A percentile compares a stretch with the other conserved stretches of the same genome.
phyloP scores from a whole-genome alignment of 2,329 filamentous ascomycete species.

The Nemania diffusa region DNA sequence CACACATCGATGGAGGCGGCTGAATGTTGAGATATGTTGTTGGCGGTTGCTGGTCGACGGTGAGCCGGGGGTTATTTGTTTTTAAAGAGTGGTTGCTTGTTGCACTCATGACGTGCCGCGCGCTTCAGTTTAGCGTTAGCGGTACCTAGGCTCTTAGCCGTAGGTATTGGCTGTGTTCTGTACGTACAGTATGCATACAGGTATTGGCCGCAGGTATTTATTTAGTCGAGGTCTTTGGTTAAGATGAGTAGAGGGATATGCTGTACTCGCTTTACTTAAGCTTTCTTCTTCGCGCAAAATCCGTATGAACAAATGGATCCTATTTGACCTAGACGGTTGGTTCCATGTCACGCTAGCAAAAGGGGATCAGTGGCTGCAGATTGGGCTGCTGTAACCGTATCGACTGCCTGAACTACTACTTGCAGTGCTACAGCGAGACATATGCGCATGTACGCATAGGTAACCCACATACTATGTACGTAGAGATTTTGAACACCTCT shows the following conservation, averaged over 20 bases:
- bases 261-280: neutral
- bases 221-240: neutral
- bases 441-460: neutral
- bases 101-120: slow-evolving; percentile 1
- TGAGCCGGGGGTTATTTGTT: neutral
- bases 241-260: neutral
- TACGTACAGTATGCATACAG: no score
- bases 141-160: no score
- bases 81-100: slow-evolving; percentile 8
- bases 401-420: slow-evolving; percentile 1
- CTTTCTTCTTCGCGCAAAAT: neutral
- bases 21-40: neutral
- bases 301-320: slow-evolving; percentile 12
- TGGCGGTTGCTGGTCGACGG: neutral
- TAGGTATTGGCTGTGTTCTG: no score
- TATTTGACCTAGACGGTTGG: slow-evolving; percentile 24
- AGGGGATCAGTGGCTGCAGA: slow-evolving; percentile 20
- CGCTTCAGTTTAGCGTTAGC: neutral
- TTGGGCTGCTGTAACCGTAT: slow-evolving; percentile 12
- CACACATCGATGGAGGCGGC: neutral
- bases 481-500: no score
- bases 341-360: slow-evolving; percentile 22
- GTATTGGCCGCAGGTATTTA: neutral
- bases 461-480: neutral
- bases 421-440: neutral